Conservation (phyloP, 148 eudicot genomes). For the Vaccinium vitisidaea region DNA sequence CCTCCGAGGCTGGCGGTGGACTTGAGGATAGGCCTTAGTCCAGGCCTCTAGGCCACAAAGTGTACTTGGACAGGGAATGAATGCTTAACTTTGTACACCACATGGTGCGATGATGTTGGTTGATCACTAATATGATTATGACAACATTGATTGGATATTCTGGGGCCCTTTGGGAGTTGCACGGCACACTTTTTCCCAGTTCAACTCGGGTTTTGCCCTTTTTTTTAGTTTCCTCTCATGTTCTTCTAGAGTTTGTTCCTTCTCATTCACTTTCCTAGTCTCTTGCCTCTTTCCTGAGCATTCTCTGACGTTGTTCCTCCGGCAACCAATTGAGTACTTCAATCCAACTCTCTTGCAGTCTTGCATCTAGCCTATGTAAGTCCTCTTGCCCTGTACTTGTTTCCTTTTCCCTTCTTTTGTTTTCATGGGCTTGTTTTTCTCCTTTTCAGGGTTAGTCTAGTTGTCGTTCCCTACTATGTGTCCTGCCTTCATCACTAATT, state of each 20-base stretch:
- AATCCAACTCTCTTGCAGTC: not conserved
- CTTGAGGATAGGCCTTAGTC: not conserved
- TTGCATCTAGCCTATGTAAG: not conserved
- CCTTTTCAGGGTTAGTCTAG: not conserved
- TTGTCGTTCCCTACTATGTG: not conserved
- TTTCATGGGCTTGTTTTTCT: not conserved
- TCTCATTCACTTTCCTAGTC: not conserved
- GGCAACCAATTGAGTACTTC: not conserved
- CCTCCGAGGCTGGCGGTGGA: not conserved
- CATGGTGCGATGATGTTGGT: too few relatives aligned
- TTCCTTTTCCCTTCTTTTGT: not conserved
- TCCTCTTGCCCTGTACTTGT: not conserved
- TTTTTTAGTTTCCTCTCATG: not conserved
- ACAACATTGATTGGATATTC: too few relatives aligned
- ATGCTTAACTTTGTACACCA: not conserved
- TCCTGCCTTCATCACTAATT: not conserved
- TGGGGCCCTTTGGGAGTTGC: too few relatives aligned
- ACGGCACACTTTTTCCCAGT: not conserved
- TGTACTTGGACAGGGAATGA: not conserved
- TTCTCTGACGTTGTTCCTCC: not conserved
- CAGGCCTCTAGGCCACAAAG: not conserved
- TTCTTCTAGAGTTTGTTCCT: not conserved
- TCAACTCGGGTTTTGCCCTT: not conserved
- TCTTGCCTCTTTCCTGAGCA: not conserved
- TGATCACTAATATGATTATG: too few relatives aligned